Percentiles rank a stretch among this genome's conserved stretches.
Evolutionary conservation across 2,329 filamentous ascomycete genomes (phyloP).

Genomic region (Microdochium nivale): DNA sequence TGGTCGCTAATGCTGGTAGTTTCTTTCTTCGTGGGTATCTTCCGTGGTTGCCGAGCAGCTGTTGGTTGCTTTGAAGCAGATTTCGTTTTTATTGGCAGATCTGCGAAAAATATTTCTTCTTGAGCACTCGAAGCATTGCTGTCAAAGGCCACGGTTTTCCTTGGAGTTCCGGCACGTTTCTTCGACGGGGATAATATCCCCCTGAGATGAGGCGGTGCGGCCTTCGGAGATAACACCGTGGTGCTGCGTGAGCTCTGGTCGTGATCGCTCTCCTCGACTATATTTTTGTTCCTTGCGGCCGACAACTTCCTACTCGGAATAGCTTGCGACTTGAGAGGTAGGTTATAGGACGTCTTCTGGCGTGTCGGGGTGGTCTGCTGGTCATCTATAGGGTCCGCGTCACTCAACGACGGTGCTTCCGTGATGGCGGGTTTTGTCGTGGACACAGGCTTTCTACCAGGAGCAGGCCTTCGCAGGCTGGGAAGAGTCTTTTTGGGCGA

Average conservation of each 20-base stretch:
- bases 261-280: constrained; percentile 2
- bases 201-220: constrained; percentile 28
- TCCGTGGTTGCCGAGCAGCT: constrained; percentile 6
- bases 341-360: constrained; percentile 6
- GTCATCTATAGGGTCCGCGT: constrained; percentile 3
- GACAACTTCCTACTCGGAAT: constrained; percentile 7
- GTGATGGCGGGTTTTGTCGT: too few species aligned
- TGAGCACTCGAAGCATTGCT: constrained; percentile 13
- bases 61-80: constrained; percentile 9
- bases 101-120: constrained; percentile 43
- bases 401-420: constrained; percentile 1
- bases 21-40: constrained; percentile 4
- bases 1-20: constrained; percentile 3
- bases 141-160: constrained; percentile 50
- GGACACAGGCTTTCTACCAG: constrained; percentile 17
- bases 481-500: constrained; percentile 4
- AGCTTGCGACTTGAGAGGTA: constrained; percentile 1
- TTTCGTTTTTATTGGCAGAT: constrained; percentile 32
- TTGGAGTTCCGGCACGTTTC: constrained; percentile 26
- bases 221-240: constrained; percentile 2
- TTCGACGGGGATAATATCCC: constrained; percentile 49
- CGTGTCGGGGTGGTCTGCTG: constrained; percentile 5
- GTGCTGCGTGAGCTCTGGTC: background rate
- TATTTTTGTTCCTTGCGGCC: background rate
- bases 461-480: constrained; percentile 14